Base-by-base conservation (phyloP, 2,329 filamentous ascomycete species). In the Trichocomaceae sp. region DNA sequence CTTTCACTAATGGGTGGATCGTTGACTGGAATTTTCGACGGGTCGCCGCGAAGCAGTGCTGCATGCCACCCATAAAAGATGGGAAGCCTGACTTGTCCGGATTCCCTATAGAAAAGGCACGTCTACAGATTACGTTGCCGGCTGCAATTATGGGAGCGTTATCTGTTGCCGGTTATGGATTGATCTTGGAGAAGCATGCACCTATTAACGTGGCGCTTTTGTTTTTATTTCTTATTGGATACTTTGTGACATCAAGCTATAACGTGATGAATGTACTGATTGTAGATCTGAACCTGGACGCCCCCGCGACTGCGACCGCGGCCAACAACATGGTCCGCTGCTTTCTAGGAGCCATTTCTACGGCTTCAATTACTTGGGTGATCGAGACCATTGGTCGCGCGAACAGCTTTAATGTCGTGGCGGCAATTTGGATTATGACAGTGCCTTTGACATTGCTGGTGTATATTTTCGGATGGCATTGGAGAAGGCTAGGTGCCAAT, bases 271-370 rank as follows among this genome's bases (percentile, higher is more conserved):
- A 63, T 31, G 66, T 70, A 0, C 60, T 74, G 17, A 58, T 73
- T 9, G 69, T 73, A n/a, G 72, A 74, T 50, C 59, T 70, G 5
- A 66, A 71, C 44, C 66, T 68, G 1, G 63, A 63, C 4, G 58
- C 62, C 1, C 65, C 66, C 41, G 66, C 69, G 12, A 71, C 69
- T 49, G 71, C 69, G 2, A 69, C 65, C 0, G 71, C 71, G 2
- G 63, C 69, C 26, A 68, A 68, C 50, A 74, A 72, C 47, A 49
- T 73, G 50, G 65, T 68, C 52, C 64, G 71, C 17, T 73, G 70
- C 55, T 56, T 66, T 35, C 53, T 73, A 10, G 69, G 68, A 17
- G 71, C 71, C 5, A 69, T 60, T 0, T 69, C 65, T 52, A 65
- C 71, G 2, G 65, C 68, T 17, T 62, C 61, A 7, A 55, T 68